Evolutionary conservation across 805 yeast species (phyloP), one percentile per base, ranked within the genome.

Genomic region (Kodamaea nitidulidarum): DNA sequence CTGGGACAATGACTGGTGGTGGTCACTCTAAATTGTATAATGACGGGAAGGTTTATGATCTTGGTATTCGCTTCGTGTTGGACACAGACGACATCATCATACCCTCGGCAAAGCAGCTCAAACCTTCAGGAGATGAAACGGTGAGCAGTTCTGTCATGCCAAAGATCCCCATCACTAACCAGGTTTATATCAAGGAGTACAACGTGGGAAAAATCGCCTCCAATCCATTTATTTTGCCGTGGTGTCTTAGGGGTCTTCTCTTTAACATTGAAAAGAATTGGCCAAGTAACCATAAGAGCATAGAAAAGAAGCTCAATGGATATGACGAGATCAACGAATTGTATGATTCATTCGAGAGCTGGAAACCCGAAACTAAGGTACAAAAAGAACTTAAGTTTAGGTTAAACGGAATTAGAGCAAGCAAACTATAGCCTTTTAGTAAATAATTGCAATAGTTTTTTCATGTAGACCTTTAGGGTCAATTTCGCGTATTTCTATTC

Each of bases 1-100:
- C 95, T 0, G 98, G 98, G 0, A 84, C 96, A 1, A 66, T 93
- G 38, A 91, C 96, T 0, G 96, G 97, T 2, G 90, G 93, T 6
- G 98, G 98, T 0, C 98, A 91, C 58, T 88, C 97, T 0, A 82
- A 76, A 46, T 80, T 93, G 18, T 91, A 91, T 60, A 84, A 85
- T 51, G 95, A 87, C 47, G 78, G 81, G 3, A 76, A 80, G 40
- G 98, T 93, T 1, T 91, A 91, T 56, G 86, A 81, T 47, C 56
- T 86, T 44, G 96, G 93, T 0, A 52, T 90, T 30, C 73, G 80
- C 43, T 82, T 84, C 55, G 76, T 86, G 1, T 60, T 90, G 15
- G 88, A 84, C 50, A 87, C 97, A 0, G 76, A 81, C 14, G 81
- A 80, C 47, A 56, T 80, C 14, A 61, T 71, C 9, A 59, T 65